Percentiles rank a stretch among this genome's conserved stretches.
These are phyloP conservation scores for Sporothrix mexicana DNA, from an alignment of 2,329 filamentous ascomycete species.

Conservation along the genomic window DNA sequence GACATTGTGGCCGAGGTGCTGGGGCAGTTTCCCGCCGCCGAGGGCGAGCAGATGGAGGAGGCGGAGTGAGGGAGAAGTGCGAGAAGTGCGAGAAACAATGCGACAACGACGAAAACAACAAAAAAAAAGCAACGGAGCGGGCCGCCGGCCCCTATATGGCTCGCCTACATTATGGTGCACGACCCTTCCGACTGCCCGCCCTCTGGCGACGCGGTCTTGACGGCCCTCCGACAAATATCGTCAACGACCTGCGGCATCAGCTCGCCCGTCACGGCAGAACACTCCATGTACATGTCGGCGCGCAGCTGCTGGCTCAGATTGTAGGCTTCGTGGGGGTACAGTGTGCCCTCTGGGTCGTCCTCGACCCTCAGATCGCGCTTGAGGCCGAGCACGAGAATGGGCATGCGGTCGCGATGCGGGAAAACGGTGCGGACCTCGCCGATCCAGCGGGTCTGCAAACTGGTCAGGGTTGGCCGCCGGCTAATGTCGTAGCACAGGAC, in stretches of 20 bases:
- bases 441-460: slow-evolving; percentile 65
- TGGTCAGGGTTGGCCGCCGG: slow-evolving; percentile 62
- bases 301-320: slow-evolving; percentile 62
- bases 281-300: slow-evolving; percentile 68
- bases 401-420: slow-evolving; percentile 54
- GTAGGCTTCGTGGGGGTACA: slow-evolving; percentile 67
- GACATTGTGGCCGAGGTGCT: slow-evolving; percentile 62
- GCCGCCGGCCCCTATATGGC: neutral
- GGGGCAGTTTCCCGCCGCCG: slow-evolving; percentile 55
- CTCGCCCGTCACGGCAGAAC: slow-evolving; percentile 66
- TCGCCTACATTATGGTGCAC: slow-evolving; percentile 55
- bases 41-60: slow-evolving; percentile 41
- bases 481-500: slow-evolving; percentile 68
- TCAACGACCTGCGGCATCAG: slow-evolving; percentile 63
- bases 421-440: slow-evolving; percentile 60
- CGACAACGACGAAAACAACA: too few species aligned
- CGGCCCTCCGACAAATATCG: slow-evolving; percentile 64
- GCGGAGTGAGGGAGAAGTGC: slow-evolving; percentile 34
- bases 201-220: slow-evolving; percentile 52
- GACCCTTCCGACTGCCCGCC: slow-evolving; percentile 63
- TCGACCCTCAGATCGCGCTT: slow-evolving; percentile 66
- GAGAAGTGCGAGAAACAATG: too few species aligned
- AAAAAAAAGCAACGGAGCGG: neutral
- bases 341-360: slow-evolving; percentile 63
- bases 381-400: slow-evolving; percentile 63